phyloP scores from a whole-genome alignment of 2,329 filamentous ascomycete species.

The Fusarium albosuccineum region DNA sequence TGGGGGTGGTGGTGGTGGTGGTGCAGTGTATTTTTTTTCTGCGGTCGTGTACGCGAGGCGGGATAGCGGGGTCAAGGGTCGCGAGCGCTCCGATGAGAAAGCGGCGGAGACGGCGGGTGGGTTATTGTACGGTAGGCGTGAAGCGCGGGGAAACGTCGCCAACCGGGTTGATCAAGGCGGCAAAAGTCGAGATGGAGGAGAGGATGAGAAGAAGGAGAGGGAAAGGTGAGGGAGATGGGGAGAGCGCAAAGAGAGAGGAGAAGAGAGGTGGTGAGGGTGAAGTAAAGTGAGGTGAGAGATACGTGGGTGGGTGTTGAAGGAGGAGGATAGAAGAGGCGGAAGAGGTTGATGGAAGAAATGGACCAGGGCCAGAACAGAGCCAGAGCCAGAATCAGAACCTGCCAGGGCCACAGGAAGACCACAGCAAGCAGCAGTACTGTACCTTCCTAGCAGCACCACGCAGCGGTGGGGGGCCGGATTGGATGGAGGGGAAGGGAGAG shows the following conservation, averaged over 20 bases:
- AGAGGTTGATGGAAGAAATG: constrained; percentile 32
- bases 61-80: constrained; percentile 52
- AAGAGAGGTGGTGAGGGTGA: constrained; percentile 48
- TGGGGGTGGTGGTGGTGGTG: constrained; percentile 35
- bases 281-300: constrained; percentile 47
- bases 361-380: constrained; percentile 34
- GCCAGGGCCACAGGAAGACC: constrained; percentile 14
- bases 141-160: constrained; percentile 40
- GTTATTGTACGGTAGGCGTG: constrained; percentile 38
- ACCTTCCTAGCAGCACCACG: constrained; percentile 16
- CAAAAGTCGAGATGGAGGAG: constrained; percentile 40
- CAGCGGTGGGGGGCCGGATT: constrained; percentile 21
- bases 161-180: constrained; percentile 35
- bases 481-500: constrained; percentile 38
- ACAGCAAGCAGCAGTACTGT: constrained; percentile 24
- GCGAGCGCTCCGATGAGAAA: constrained; percentile 42
- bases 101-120: constrained; percentile 38
- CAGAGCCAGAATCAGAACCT: constrained; percentile 18
- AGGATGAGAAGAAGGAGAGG: constrained; percentile 45
- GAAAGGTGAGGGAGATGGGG: constrained; percentile 42
- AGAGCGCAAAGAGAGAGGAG: constrained; percentile 33
- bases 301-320: constrained; percentile 42
- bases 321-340: constrained; percentile 37
- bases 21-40: constrained; percentile 48
- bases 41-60: constrained; percentile 47